phyloP scores from a whole-genome alignment of 2,329 filamentous ascomycete species.

The Penicillium sp. region DNA sequence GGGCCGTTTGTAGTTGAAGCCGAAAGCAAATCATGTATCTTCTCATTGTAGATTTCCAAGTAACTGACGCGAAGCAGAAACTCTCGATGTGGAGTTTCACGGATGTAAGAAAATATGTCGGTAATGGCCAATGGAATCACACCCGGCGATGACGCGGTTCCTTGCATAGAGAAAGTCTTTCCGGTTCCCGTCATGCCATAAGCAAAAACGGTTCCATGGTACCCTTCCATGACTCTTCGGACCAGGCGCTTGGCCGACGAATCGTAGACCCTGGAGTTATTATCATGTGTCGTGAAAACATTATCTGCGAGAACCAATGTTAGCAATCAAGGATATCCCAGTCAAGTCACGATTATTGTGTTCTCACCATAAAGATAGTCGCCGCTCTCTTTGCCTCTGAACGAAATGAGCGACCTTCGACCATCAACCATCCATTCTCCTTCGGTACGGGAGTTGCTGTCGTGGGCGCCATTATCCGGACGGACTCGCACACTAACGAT shows the following conservation, averaged over 20 bases:
- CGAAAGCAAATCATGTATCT: conserved; percentile 87
- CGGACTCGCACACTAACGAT: conserved; percentile 91
- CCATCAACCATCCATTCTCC: conserved; percentile 92
- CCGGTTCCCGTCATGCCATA: conserved; percentile 99
- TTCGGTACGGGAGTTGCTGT: conserved; percentile 61
- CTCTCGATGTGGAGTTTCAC: conserved; percentile 90
- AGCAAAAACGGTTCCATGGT: conserved; percentile 95
- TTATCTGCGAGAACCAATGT: conserved; percentile 62
- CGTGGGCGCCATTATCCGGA: conserved; percentile 66
- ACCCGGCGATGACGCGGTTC: conserved; percentile 88
- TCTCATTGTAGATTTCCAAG: conserved; percentile 98
- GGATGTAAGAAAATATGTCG: conserved; percentile 98
- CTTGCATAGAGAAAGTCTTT: conserved; percentile 99
- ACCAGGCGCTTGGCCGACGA: conserved; percentile 89
- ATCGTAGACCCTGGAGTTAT: conserved; percentile 94
- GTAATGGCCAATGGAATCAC: conserved; percentile 97
- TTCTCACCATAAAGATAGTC: conserved; percentile 83
- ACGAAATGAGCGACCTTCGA: conserved; percentile 74
- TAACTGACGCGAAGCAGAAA: conserved; percentile 96
- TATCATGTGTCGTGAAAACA: conserved; percentile 89
- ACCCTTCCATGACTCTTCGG: conserved; percentile 96
- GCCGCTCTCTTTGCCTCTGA: conserved; percentile 82
- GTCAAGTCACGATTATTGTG: conserved; percentile 19
- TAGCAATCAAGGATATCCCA: conserved; percentile 18
- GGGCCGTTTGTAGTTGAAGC: conserved; percentile 57